These are phyloP conservation scores for Acacia pycnantha DNA, from an alignment of 331 rosid genomes.

Conservation along the genomic window DNA sequence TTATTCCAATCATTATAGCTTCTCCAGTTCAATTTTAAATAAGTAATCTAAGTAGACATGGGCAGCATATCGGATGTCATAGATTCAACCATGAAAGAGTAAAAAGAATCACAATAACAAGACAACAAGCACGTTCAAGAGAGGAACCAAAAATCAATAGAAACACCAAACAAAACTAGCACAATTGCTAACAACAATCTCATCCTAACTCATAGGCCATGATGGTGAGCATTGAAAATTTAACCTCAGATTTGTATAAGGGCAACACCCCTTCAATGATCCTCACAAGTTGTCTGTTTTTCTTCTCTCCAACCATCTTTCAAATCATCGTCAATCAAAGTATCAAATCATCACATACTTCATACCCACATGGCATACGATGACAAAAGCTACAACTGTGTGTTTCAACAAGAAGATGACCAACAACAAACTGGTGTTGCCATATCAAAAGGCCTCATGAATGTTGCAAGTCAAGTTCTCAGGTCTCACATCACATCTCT, in stretches of 20 bases:
- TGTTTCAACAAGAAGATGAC: not conserved
- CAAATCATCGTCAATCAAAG: not conserved
- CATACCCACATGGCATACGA: not conserved
- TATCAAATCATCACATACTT: not conserved
- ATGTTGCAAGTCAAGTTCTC: not conserved
- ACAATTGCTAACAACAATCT: not conserved
- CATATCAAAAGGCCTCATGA: conserved; percentile 2
- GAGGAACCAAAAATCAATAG: too few relatives aligned
- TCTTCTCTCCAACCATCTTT: conserved; percentile 1
- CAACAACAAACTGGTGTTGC: not conserved
- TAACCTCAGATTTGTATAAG: not conserved
- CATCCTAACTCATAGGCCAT: not conserved
- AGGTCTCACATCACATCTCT: not conserved
- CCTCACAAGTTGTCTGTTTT: not conserved
- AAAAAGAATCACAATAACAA: too few relatives aligned
- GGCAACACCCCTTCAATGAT: not conserved
- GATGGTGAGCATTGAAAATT: not conserved
- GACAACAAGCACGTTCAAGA: too few relatives aligned
- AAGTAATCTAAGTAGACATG: too few relatives aligned
- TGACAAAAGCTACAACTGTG: not conserved
- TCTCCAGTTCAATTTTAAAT: too few relatives aligned
- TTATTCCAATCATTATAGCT: too few relatives aligned
- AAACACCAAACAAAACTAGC: too few relatives aligned
- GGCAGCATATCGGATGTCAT: too few relatives aligned
- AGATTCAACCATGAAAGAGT: too few relatives aligned